Percentiles rank a stretch among this genome's conserved stretches.
Evolutionary conservation across 2,329 filamentous ascomycete species (phyloP).

Genomic region (Fusarium luffae): DNA sequence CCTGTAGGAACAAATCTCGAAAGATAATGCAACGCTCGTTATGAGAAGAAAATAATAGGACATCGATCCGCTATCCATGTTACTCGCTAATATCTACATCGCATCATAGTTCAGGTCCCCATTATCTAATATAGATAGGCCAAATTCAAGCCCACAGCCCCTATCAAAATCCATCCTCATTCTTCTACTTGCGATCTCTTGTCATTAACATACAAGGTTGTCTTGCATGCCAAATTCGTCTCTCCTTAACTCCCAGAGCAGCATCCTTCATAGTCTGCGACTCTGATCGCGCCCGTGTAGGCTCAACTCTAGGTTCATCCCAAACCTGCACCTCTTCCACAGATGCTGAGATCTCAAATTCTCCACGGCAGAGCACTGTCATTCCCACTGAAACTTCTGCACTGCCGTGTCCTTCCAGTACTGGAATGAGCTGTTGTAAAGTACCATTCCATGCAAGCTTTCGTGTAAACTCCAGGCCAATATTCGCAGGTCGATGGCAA

Average conservation of each 20-base stretch:
- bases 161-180: slow-evolving; percentile 19
- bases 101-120: slow-evolving; percentile 8
- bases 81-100: slow-evolving; percentile 24
- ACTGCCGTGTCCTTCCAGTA: slow-evolving; percentile 68
- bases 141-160: neutral
- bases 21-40: neutral
- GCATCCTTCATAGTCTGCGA: slow-evolving; percentile 69
- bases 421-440: slow-evolving; percentile 77
- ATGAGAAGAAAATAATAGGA: neutral
- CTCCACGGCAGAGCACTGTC: slow-evolving; percentile 79
- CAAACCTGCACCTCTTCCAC: slow-evolving; percentile 81
- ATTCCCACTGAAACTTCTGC: slow-evolving; percentile 74
- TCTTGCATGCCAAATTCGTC: slow-evolving; percentile 73
- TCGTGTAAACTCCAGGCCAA: slow-evolving; percentile 83
- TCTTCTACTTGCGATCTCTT: slow-evolving; percentile 53
- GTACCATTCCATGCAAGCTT: slow-evolving; percentile 88
- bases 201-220: slow-evolving; percentile 67
- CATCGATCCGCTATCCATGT: slow-evolving; percentile 24
- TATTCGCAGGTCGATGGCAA: slow-evolving; percentile 74
- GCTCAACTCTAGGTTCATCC: slow-evolving; percentile 49
- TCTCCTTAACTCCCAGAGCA: slow-evolving; percentile 67
- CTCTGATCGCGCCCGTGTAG: slow-evolving; percentile 58
- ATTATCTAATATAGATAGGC: slow-evolving; percentile 19
- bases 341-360: slow-evolving; percentile 83
- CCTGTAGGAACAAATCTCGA: neutral